Percentiles rank a stretch among this genome's conserved stretches.
phyloP scores from a whole-genome alignment of 2,329 filamentous ascomycete genomes.

The Ophiostoma piceae region DNA sequence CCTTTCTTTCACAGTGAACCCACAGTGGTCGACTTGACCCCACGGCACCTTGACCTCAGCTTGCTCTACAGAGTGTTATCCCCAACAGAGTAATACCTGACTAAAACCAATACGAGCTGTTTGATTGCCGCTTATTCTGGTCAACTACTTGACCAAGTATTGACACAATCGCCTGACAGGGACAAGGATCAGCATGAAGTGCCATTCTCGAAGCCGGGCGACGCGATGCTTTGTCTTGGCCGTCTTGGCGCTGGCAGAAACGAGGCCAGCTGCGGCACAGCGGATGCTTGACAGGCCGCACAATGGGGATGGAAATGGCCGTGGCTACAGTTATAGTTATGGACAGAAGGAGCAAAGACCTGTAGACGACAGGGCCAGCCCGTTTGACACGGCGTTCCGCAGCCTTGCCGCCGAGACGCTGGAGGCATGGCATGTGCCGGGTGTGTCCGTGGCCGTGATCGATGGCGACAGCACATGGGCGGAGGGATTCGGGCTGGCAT shows the following conservation, averaged over 20 bases:
- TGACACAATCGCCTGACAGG: background rate
- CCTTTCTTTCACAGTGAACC: too few species aligned
- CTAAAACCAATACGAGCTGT: too few species aligned
- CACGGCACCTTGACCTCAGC: background rate
- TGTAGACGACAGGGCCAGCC: slow-evolving; percentile 7
- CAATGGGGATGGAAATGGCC: background rate
- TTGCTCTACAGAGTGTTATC: too few species aligned
- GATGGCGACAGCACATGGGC: slow-evolving; percentile 41
- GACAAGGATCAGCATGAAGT: slow-evolving; percentile 2
- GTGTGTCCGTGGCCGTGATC: slow-evolving; percentile 45
- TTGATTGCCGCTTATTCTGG: too few species aligned
- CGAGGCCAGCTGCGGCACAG: slow-evolving; percentile 10
- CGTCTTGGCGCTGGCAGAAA: background rate
- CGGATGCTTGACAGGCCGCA: background rate
- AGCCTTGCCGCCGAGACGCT: slow-evolving; percentile 23
- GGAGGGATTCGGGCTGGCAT: slow-evolving; percentile 41
- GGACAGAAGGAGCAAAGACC: background rate
- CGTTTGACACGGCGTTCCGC: slow-evolving; percentile 24
- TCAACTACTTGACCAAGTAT: background rate
- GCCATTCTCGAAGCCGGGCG: background rate
- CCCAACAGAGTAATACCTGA: too few species aligned
- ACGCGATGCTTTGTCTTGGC: background rate
- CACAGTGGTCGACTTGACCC: background rate
- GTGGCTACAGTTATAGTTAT: too few species aligned
- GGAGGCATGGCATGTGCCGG: slow-evolving; percentile 43